phyloP scores from a whole-genome alignment of 345 rosid genomes.

The Crucihimalaya himalaica region DNA sequence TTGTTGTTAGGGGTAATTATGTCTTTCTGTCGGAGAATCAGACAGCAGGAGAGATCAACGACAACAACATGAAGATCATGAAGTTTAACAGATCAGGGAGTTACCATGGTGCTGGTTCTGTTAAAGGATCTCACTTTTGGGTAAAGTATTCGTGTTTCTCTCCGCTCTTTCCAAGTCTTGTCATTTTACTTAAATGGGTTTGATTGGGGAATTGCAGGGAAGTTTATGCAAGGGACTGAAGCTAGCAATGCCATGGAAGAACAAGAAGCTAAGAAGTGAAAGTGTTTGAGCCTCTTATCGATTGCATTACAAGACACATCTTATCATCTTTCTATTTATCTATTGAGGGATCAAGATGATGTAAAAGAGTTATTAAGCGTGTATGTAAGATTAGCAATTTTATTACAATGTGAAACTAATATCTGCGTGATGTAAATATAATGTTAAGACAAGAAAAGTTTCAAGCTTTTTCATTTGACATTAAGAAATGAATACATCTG shows the following conservation, averaged over 20 bases:
- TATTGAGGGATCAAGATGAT: conserved; percentile 13
- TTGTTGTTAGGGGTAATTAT: conserved; percentile 51
- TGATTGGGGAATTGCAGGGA: conserved; percentile 48
- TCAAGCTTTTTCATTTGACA: conserved; percentile 23
- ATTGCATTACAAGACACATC: neutral
- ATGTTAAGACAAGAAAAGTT: conserved; percentile 25
- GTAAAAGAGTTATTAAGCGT: conserved; percentile 18
- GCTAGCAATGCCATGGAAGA: conserved; percentile 67
- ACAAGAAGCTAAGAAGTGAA: conserved; percentile 51
- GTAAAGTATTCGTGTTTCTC: conserved; percentile 42
- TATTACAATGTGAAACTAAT: conserved; percentile 20
- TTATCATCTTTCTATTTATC: conserved; percentile 14
- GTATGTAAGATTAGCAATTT: conserved; percentile 29
- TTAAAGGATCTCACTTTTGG: conserved; percentile 65
- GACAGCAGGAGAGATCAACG: conserved; percentile 38
- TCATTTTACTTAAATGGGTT: neutral
- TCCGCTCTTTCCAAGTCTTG: neutral
- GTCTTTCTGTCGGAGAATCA: conserved; percentile 59
- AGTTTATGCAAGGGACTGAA: conserved; percentile 64
- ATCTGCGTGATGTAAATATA: conserved; percentile 24
- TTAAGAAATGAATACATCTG: conserved; percentile 15
- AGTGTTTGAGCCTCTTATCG: conserved; percentile 26
- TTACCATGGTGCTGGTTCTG: conserved; percentile 35
- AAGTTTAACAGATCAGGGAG: conserved; percentile 52
- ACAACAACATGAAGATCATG: conserved; percentile 40